A percentile compares a stretch with the other conserved stretches of the same genome.
These are phyloP conservation scores for Beauveria scarabaeidicola DNA, from an alignment of 2,329 filamentous ascomycete species.

Conservation along the genomic window DNA sequence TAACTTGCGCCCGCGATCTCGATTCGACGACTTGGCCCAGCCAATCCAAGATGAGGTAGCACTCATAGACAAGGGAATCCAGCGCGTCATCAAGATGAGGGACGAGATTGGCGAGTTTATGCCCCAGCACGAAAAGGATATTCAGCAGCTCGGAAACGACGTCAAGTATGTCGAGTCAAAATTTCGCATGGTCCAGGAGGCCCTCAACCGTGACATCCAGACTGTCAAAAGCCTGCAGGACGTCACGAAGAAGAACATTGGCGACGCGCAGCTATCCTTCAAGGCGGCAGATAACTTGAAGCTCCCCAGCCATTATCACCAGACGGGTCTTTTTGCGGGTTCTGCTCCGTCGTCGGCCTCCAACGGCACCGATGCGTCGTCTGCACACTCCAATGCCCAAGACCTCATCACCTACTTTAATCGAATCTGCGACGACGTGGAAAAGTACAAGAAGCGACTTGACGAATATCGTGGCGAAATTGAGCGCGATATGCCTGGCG, in stretches of 20 bases:
- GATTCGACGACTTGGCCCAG: conserved; percentile 83
- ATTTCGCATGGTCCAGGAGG: conserved; percentile 36
- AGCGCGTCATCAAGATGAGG: conserved; percentile 68
- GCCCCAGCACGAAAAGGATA: conserved; percentile 43
- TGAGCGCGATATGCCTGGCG: conserved; percentile 39
- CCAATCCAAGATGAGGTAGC: conserved; percentile 73
- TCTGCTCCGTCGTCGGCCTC: conserved; percentile 21
- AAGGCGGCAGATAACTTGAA: conserved; percentile 67
- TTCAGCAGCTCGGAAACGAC: conserved; percentile 38
- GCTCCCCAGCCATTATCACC: conserved; percentile 52
- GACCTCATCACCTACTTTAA: conserved; percentile 38
- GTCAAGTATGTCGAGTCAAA: conserved; percentile 42
- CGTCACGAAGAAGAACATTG: conserved; percentile 51
- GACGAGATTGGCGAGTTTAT: conserved; percentile 65
- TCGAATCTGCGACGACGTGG: conserved; percentile 34
- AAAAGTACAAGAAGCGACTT: conserved; percentile 34
- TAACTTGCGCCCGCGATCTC: conserved; percentile 76
- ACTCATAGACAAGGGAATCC: conserved; percentile 69
- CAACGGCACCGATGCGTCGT: conserved; percentile 24
- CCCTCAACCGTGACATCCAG: conserved; percentile 47
- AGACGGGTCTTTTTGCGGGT: conserved; percentile 35
- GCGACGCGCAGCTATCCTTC: conserved; percentile 63
- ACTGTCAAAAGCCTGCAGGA: conserved; percentile 57
- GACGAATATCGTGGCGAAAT: conserved; percentile 38
- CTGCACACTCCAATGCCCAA: conserved; percentile 30